A percentile compares a stretch with the other conserved stretches of the same genome.
Conservation (phyloP, 225 moss, liverwort and hornwort species). For the Neckera pumila region DNA sequence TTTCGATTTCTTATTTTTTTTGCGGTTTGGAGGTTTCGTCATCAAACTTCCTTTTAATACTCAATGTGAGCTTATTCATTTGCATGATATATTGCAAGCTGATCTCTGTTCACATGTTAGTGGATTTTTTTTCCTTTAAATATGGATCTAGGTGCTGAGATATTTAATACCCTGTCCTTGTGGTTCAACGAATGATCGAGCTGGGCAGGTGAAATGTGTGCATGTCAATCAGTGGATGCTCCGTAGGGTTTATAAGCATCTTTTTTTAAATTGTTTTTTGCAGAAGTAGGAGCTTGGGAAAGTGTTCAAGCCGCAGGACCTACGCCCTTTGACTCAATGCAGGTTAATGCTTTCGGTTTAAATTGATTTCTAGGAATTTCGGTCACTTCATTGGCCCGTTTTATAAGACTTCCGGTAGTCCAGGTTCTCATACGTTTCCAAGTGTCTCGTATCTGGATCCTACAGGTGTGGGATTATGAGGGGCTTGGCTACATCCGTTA, state of each 20-base stretch:
- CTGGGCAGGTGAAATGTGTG: background rate
- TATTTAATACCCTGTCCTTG: background rate
- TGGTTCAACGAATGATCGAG: background rate
- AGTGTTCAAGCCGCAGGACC: conserved; percentile 38
- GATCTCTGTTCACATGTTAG: background rate
- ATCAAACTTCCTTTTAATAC: background rate
- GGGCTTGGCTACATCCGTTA: conserved; percentile 84
- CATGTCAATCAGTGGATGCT: background rate
- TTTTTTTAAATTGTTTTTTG: background rate
- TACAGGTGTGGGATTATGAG: conserved; percentile 92
- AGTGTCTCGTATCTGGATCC: background rate
- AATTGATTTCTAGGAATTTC: background rate
- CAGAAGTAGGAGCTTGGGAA: conserved; percentile 88
- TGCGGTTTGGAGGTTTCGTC: background rate
- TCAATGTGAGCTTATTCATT: background rate
- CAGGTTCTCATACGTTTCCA: background rate
- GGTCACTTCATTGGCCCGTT: background rate
- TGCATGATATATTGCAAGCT: background rate
- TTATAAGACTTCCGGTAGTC: background rate
- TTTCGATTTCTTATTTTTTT: background rate
- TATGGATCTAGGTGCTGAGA: background rate
- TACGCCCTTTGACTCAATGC: conserved; percentile 74
- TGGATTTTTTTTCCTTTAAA: background rate
- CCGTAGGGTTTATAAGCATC: background rate
- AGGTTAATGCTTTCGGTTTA: conserved; percentile 27